These are phyloP conservation scores for Cynara cardunculus DNA, from an alignment of 129 eudicot genomes.

Conservation along the genomic window DNA sequence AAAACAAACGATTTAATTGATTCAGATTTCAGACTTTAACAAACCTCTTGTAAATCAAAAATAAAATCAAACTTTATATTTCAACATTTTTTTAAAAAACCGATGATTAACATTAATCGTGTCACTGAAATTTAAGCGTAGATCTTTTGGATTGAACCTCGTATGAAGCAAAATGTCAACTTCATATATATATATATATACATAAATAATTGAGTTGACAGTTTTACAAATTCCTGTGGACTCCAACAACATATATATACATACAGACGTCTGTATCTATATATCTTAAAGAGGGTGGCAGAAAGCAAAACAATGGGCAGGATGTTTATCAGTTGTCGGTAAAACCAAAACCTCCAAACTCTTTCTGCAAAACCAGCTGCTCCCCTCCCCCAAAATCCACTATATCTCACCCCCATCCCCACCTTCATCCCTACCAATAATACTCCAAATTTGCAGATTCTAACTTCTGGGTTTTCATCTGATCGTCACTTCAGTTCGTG, in stretches of 20 bases:
- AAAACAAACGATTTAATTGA: too few species aligned
- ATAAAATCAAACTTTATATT: too few species aligned
- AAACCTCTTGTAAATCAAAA: too few species aligned
- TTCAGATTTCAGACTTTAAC: too few species aligned
- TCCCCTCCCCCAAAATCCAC: constrained; percentile 22
- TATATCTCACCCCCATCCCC: constrained; percentile 9
- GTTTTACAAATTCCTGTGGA: constrained; percentile 40
- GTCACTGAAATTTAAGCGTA: not conserved
- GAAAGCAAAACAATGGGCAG: constrained; percentile 60
- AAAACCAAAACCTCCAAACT: constrained; percentile 31
- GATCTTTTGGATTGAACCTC: not conserved
- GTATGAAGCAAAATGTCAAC: not conserved
- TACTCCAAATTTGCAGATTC: not conserved
- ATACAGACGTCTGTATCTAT: not conserved
- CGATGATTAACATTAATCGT: too few species aligned
- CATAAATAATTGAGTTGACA: constrained; percentile 1
- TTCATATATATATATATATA: too few species aligned
- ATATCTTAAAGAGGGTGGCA: constrained; percentile 14
- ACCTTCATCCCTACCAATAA: constrained; percentile 1
- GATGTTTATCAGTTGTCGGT: constrained; percentile 15
- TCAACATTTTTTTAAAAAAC: too few species aligned
- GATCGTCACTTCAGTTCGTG: constrained; percentile 2
- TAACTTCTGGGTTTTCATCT: constrained; percentile 27
- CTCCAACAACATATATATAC: constrained; percentile 9
- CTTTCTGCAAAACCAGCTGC: constrained; percentile 45